These are phyloP conservation scores for Colletotrichum godetiae DNA, from an alignment of 2,329 filamentous ascomycete genomes.

Conservation along the genomic window DNA sequence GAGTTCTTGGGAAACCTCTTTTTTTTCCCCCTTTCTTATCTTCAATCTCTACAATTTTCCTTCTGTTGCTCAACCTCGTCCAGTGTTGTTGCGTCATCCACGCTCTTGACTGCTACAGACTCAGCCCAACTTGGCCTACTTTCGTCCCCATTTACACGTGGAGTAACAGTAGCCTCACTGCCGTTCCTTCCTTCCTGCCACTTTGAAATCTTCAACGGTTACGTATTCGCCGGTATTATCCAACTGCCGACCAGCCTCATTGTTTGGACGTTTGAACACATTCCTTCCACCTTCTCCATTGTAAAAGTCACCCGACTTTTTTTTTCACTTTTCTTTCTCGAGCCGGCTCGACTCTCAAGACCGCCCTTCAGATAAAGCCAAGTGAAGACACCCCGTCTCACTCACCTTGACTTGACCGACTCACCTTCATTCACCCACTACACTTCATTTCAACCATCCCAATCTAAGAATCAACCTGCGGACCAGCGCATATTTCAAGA, in stretches of 20 bases:
- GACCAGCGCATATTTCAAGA: constrained; percentile 8
- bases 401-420: constrained; percentile 30
- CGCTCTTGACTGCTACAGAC: constrained; percentile 14
- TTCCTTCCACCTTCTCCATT: constrained; percentile 28
- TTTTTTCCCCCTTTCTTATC: constrained; percentile 5
- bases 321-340: background rate
- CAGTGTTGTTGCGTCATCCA: constrained; percentile 28
- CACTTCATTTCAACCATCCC: background rate
- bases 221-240: constrained; percentile 15
- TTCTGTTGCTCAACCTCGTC: constrained; percentile 19
- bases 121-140: constrained; percentile 14
- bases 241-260: constrained; percentile 27
- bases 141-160: constrained; percentile 13
- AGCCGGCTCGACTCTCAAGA: constrained; percentile 18
- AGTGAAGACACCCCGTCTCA: constrained; percentile 21
- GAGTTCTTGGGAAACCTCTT: constrained; percentile 15
- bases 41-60: background rate
- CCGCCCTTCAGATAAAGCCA: constrained; percentile 25
- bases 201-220: constrained; percentile 25
- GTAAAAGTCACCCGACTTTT: constrained; percentile 23
- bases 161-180: background rate
- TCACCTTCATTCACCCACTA: constrained; percentile 30
- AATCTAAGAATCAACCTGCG: background rate
- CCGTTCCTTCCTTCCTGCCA: constrained; percentile 35
- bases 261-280: constrained; percentile 29